Evolutionary conservation across 179 eudicot species (phyloP), one percentile per base, ranked within the genome.

Genomic region (Beta corolliflora): DNA sequence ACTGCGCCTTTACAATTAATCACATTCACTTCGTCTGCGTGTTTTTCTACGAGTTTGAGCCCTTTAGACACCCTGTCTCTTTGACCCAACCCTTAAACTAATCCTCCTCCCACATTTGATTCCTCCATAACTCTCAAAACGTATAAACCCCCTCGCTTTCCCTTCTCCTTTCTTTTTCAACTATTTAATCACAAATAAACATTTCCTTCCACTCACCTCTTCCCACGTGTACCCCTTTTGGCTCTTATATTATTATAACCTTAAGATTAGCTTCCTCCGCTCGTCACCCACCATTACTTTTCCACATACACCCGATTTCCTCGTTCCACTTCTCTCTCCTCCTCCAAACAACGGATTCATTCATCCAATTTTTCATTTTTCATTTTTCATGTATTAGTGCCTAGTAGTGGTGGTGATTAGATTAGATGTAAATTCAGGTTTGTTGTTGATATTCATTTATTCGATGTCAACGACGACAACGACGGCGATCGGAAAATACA

Each of bases 1-100:
- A n/a, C n/a, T 69, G 53, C 52, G 9, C 52, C 52, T 48, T 0
- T 48, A 6, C 9, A 0, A 48, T 48, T 48, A 6, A 13, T 44
- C 9, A 18, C 46, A 15, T 5, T 46, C 23, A 16, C n/a, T 5
- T 13, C n/a, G 1, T 7, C 53, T 18, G 29, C 63, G 73, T 69
- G 25, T 69, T 15, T 69, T 44, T 61, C 77, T 73, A 55, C 63
- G 45, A 73, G 77, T 73, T 52, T 52, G 76, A 9, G 23, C 61
- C 75, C 58, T 14, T n/a, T 23, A 7, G 12, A 21, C 16, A 73
- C 60, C 5, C 41, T 44, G 50, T 68, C 72, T 45, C n/a, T 52
- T 72, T 23, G 41, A 72, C 75, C 41, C 41, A 36, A 36, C 41
- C 41, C 41, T 36, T 54, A 54, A 54, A 54, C 58, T 11, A 13